phyloP scores from a whole-genome alignment of 164 flowering plant species.

The Tetrastigma voinierianum region DNA sequence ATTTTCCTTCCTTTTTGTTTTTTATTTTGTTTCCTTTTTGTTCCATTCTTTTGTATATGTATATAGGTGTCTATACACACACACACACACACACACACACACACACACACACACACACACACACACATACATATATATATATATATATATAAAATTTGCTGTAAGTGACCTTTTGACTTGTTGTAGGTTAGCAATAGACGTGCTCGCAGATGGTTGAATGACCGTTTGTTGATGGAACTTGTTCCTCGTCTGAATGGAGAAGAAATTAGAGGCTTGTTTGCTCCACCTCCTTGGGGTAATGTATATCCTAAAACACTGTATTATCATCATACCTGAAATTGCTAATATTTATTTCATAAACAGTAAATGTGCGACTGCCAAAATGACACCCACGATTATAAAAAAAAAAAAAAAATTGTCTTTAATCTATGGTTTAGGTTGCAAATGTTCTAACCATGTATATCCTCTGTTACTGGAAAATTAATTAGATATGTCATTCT shows the following conservation, averaged over 20 bases:
- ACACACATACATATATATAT: too few species aligned
- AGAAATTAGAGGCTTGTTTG: conserved; percentile 93
- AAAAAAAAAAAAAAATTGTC: too few species aligned
- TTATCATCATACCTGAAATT: neutral
- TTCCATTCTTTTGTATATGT: too few species aligned
- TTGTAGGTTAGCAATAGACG: conserved; percentile 85
- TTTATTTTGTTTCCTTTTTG: too few species aligned
- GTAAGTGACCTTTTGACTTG: conserved; percentile 4
- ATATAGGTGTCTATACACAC: too few species aligned
- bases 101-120: too few species aligned
- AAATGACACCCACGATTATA: too few species aligned
- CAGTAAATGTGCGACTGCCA: neutral
- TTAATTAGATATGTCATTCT: too few species aligned
- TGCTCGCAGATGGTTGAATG: conserved; percentile 86
- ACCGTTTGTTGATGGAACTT: conserved; percentile 89
- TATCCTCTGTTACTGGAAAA: neutral
- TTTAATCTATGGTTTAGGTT: neutral
- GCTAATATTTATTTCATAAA: too few species aligned
- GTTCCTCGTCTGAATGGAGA: conserved; percentile 85
- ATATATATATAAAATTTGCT: neutral
- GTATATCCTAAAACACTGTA: neutral
- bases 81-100: too few species aligned
- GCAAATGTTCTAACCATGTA: neutral
- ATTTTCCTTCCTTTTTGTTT: too few species aligned
- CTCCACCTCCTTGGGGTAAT: conserved; percentile 99